Percentiles rank a stretch among this genome's conserved stretches.
Evolutionary conservation across 2,329 filamentous ascomycete genomes (phyloP).

Genomic region (Cordyceps tenuipes): DNA sequence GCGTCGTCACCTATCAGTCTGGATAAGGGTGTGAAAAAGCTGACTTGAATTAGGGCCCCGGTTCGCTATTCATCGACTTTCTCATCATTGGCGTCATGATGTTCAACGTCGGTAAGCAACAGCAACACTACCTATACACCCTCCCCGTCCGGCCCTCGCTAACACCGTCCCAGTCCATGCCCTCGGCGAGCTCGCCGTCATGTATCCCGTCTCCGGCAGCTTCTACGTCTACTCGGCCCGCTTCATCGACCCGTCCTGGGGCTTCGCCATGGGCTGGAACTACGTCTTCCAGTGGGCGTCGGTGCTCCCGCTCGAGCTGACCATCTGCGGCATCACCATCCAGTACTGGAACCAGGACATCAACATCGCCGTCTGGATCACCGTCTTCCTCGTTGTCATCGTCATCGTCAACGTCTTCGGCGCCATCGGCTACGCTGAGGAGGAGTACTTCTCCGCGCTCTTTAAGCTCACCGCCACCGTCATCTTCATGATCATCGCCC

Average conservation of each 20-base stretch:
- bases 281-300: conserved; percentile 42
- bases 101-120: conserved; percentile 41
- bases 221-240: conserved; percentile 55
- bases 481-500: conserved; percentile 53
- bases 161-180: conserved; percentile 37
- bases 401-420: conserved; percentile 47
- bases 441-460: conserved; percentile 47
- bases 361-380: conserved; percentile 41
- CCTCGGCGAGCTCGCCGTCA: conserved; percentile 52
- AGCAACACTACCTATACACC: no score
- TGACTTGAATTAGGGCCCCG: conserved; percentile 28
- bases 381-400: conserved; percentile 42
- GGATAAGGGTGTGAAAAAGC: no score
- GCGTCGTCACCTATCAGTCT: not conserved
- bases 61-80: conserved; percentile 39
- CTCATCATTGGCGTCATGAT: conserved; percentile 51
- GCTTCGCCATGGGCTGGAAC: conserved; percentile 45
- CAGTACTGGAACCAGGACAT: conserved; percentile 43
- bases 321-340: conserved; percentile 42
- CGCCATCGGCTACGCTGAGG: conserved; percentile 43
- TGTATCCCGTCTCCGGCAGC: conserved; percentile 54
- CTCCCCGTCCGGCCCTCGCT: not conserved
- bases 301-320: conserved; percentile 42
- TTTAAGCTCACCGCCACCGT: conserved; percentile 50
- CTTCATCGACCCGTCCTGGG: conserved; percentile 55